These are phyloP conservation scores for Priceomyces melissophilus DNA, from an alignment of 805 yeast genomes.

Conservation along the genomic window DNA sequence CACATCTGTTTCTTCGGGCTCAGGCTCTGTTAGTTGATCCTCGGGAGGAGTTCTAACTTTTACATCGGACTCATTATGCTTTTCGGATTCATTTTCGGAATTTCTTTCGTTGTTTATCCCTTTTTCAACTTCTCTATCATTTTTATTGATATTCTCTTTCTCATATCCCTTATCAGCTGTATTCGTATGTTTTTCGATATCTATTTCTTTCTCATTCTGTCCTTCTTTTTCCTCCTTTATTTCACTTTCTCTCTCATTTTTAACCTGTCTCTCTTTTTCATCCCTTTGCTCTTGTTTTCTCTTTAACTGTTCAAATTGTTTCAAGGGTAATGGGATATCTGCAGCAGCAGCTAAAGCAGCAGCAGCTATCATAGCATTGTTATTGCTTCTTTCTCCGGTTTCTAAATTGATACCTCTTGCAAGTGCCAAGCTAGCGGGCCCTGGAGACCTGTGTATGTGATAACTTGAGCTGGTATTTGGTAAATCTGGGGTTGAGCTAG, in stretches of 20 bases:
- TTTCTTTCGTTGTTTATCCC: neutral
- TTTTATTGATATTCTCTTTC: slow-evolving; percentile 11
- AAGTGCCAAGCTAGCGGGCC: slow-evolving; percentile 45
- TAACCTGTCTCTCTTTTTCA: slow-evolving; percentile 19
- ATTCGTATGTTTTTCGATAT: slow-evolving; percentile 20
- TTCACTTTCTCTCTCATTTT: slow-evolving; percentile 22
- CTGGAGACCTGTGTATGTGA: slow-evolving; percentile 28
- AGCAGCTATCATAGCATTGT: slow-evolving; percentile 70
- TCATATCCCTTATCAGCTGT: neutral
- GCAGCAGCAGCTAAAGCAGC: slow-evolving; percentile 85
- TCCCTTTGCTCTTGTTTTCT: slow-evolving; percentile 6
- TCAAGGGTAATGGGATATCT: slow-evolving; percentile 62
- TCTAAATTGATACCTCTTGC: slow-evolving; percentile 34
- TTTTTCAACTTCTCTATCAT: slow-evolving; percentile 19
- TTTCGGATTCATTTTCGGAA: neutral
- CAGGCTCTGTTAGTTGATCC: slow-evolving; percentile 1
- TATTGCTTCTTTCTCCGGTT: slow-evolving; percentile 31
- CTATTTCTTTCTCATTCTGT: slow-evolving; percentile 6
- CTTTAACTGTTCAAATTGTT: slow-evolving; percentile 7
- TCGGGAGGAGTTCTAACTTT: neutral
- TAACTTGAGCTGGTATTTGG: slow-evolving; percentile 1
- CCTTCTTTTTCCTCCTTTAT: neutral
- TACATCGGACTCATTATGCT: neutral
- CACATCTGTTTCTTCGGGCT: neutral
- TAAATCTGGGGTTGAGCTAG: slow-evolving; percentile 18